These are phyloP conservation scores for Camellia japonica DNA, from an alignment of 148 eudicot genomes.

Conservation along the genomic window DNA sequence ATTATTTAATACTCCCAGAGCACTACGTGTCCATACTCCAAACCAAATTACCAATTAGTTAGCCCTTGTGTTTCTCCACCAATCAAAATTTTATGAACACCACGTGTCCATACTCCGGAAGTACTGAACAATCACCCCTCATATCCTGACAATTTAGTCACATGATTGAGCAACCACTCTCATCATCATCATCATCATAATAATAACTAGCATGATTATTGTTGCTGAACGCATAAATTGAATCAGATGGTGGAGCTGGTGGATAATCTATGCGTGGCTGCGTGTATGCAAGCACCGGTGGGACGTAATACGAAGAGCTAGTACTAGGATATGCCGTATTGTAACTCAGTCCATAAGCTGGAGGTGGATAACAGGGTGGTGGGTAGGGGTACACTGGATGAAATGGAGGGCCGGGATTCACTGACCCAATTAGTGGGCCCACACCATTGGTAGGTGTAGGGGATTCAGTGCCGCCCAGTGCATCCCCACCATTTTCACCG, in stretches of 20 bases:
- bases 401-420: constrained; percentile 25
- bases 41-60: too few species aligned
- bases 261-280: constrained; percentile 9
- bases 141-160: constrained; percentile 9
- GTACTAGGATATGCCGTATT: constrained; percentile 28
- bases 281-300: constrained; percentile 18
- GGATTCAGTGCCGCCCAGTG: constrained; percentile 18
- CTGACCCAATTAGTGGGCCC: constrained; percentile 14
- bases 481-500: constrained; percentile 14
- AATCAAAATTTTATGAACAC: too few species aligned
- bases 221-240: not conserved
- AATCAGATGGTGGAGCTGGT: constrained; percentile 27
- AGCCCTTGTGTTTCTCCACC: too few species aligned
- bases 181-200: constrained; percentile 23
- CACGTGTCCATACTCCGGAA: too few species aligned
- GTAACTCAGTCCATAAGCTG: constrained; percentile 44
- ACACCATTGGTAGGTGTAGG: not conserved
- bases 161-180: constrained; percentile 42
- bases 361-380: constrained; percentile 25
- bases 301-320: constrained; percentile 28
- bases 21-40: too few species aligned
- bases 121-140: too few species aligned
- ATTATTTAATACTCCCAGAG: too few species aligned
- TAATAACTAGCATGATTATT: constrained; percentile 5
- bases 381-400: constrained; percentile 20